Conservation (phyloP, 768 basidiomycete genomes). For the Candolleomyces efflorescens region DNA sequence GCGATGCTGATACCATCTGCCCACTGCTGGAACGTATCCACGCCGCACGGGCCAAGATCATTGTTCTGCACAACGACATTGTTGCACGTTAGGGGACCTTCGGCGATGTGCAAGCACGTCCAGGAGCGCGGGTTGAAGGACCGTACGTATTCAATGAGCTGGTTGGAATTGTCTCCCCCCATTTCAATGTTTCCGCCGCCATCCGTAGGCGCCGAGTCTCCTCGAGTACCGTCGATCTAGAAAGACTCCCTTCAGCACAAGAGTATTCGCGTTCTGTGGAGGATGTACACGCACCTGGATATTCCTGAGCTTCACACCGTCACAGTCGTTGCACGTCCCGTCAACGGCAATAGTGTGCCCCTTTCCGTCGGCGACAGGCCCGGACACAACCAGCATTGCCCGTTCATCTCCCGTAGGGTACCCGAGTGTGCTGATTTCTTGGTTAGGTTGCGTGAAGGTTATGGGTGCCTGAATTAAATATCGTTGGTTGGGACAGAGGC, state of each 20-base stretch:
- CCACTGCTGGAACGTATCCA: conserved; percentile 64
- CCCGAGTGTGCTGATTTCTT: conserved; percentile 80
- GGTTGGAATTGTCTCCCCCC: conserved; percentile 69
- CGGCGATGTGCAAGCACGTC: conserved; percentile 76
- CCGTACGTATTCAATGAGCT: conserved; percentile 73
- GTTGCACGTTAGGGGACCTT: conserved; percentile 64
- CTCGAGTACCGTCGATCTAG: conserved; percentile 72
- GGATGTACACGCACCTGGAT: conserved; percentile 51
- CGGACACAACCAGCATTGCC: conserved; percentile 67
- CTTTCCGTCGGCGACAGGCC: conserved; percentile 54
- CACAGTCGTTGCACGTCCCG: conserved; percentile 58
- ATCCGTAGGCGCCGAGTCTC: conserved; percentile 41
- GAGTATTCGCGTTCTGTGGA: background rate
- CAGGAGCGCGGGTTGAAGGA: conserved; percentile 77
- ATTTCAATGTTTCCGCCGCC: conserved; percentile 85
- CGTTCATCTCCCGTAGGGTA: conserved; percentile 66
- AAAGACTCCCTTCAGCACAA: background rate
- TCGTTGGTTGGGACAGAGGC: conserved; percentile 56
- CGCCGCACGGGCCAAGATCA: conserved; percentile 77
- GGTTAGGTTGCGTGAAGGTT: conserved; percentile 57
- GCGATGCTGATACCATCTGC: conserved; percentile 79
- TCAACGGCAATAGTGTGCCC: conserved; percentile 74
- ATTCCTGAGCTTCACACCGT: conserved; percentile 61
- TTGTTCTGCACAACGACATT: conserved; percentile 72
- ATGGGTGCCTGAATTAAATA: conserved; percentile 69